Base-by-base conservation (phyloP, 495 filamentous ascomycete species). In the Xylaria nigripes region DNA sequence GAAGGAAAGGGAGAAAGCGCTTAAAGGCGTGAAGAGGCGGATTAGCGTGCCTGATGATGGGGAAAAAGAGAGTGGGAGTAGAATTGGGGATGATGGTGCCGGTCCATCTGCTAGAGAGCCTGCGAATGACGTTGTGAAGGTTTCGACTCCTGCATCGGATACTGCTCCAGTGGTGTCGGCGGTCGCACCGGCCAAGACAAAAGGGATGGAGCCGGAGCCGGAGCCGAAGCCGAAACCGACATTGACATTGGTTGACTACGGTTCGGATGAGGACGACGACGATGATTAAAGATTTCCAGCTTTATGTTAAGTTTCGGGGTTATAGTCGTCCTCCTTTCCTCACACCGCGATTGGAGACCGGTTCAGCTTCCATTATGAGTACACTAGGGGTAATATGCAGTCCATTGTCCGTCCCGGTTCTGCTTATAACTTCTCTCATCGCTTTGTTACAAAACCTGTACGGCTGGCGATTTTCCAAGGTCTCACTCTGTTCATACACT, bases 181-280 rank as follows among this genome's bases (percentile, higher is more conserved):
- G 19, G 18, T 29, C 12, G 15, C 45, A 29, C 19, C 40, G 38
- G 36, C 57, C n/a, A 25, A 53, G 36, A 36, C n/a, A 0, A 16
- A 6, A 32, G 13, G 45, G 6, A 13, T 48, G 42, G 51, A 36
- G 43, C 29, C 43, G n/a, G 50, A 5, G 0, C 47, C 50, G 22
- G 45, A 25, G 15, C 46, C 40, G 38, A 32, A 48, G 18, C 30
- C 56, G 15, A 61, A 62, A 19, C 51, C 59, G 13, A 58, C 61
- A 15, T 44, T 64, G 30, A 59, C 62, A 1, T 44, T 70, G 9
- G 68, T 70, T 16, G 61, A 61, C 13, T 70, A 70, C 18, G 68
- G 64, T 7, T 70, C 68, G 7, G 66, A 68, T 23, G 65, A 68
- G 2, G 67, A 66, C 22, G 62, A 66, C 0, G 58, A 61, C 10